A percentile compares a stretch with the other conserved stretches of the same genome.
Evolutionary conservation across 75 land plant species (phyloP).

Genomic region (Pinus taeda): DNA sequence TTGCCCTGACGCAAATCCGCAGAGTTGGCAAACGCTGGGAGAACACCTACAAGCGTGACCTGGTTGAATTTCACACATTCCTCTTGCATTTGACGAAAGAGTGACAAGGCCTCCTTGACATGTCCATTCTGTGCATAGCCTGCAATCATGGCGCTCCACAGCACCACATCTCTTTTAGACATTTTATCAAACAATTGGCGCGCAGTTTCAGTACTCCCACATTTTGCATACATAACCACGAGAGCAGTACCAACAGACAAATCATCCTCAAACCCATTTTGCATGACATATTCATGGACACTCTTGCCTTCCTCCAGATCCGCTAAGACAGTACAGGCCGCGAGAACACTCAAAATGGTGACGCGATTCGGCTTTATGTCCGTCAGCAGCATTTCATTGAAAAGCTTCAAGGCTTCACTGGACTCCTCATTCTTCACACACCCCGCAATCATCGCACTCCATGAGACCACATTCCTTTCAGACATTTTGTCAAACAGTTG

Average conservation of each 20-base stretch:
- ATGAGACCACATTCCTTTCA: constrained; percentile 43
- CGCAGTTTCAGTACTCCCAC: constrained; percentile 25
- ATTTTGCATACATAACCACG: constrained; percentile 55
- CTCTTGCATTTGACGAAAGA: constrained; percentile 20
- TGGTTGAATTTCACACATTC: constrained; percentile 32
- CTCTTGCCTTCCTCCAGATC: constrained; percentile 28
- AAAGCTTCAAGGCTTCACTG: constrained; percentile 26
- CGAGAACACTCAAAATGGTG: constrained; percentile 32
- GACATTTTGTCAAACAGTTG: constrained; percentile 45
- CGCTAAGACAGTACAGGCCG: constrained; percentile 23
- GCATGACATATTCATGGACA: constrained; percentile 29
- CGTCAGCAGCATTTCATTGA: constrained; percentile 31
- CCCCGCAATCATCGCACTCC: constrained; percentile 50
- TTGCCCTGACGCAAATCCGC: constrained; percentile 10
- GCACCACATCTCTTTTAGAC: constrained; percentile 27
- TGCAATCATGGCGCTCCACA: constrained; percentile 47
- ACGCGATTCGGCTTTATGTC: constrained; percentile 32
- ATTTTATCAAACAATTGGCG: constrained; percentile 23
- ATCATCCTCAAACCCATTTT: constrained; percentile 13
- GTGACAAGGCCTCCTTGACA: constrained; percentile 21
- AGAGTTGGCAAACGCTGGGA: constrained; percentile 32
- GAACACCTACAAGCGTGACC: constrained; percentile 31
- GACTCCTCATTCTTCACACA: constrained; percentile 22
- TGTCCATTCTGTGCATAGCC: constrained; percentile 49
- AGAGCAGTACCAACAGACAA: constrained; percentile 39